Conservation (phyloP, 495 filamentous ascomycete species). For the Penicillium simplicissimum region DNA sequence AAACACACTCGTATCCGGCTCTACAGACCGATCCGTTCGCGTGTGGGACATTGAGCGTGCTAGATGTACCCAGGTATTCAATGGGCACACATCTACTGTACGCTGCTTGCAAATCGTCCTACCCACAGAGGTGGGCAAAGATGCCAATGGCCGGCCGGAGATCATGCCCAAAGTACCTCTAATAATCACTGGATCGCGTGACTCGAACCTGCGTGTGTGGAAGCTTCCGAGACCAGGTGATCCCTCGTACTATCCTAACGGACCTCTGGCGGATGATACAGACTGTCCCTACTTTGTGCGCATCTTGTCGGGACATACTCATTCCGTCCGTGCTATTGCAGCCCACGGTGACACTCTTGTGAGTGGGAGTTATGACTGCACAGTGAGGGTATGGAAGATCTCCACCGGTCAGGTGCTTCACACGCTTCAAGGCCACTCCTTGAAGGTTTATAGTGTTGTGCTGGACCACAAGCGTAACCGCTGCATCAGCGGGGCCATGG, state of each 20-base stretch:
- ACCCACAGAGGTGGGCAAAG: constrained; percentile 74
- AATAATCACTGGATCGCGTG: constrained; percentile 96
- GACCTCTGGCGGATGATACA: constrained; percentile 71
- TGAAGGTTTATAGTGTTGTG: constrained; percentile 98
- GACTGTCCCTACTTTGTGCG: constrained; percentile 95
- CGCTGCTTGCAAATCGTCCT: constrained; percentile 93
- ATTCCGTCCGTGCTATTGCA: constrained; percentile 97
- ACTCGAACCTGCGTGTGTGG: constrained; percentile 94
- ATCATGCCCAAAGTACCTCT: constrained; percentile 91
- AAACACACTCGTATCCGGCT: constrained; percentile 92
- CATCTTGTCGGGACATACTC: constrained; percentile 78
- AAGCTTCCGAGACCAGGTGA: constrained; percentile 84
- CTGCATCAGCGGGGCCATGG: constrained; percentile 98
- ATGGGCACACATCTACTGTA: constrained; percentile 96
- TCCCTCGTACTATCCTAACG: constrained; percentile 70
- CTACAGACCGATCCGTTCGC: constrained; percentile 91
- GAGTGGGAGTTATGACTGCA: constrained; percentile 97
- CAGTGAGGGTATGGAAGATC: constrained; percentile 95
- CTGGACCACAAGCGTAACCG: constrained; percentile 88
- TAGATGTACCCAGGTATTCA: constrained; percentile 89
- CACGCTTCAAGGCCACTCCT: constrained; percentile 80
- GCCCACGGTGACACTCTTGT: constrained; percentile 95
- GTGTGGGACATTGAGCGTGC: constrained; percentile 97
- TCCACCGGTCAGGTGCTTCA: constrained; percentile 91
- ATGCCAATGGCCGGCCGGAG: constrained; percentile 69